Evolutionary conservation across 495 filamentous ascomycete genomes (phyloP).

Genomic region (Tirmania nivea): DNA sequence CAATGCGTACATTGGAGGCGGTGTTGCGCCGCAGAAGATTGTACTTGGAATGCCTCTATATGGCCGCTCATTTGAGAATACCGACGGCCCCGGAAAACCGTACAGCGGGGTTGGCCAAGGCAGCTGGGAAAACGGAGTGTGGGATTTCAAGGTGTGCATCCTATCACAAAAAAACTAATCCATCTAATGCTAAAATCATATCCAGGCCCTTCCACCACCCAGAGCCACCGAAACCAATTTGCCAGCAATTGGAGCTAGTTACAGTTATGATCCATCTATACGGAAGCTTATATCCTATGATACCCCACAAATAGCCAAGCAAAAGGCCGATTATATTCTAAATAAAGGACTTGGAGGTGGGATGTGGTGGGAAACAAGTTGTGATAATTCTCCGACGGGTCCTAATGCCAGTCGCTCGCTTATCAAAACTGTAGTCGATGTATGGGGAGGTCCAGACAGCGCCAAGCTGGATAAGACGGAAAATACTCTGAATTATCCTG

Average conservation of each 20-base stretch:
- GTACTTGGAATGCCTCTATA: constrained; percentile 72
- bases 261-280: constrained; percentile 39
- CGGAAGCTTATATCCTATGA: constrained; percentile 61
- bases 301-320: constrained; percentile 31
- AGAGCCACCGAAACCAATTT: constrained; percentile 30
- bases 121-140: constrained; percentile 54
- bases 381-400: constrained; percentile 34
- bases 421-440: constrained; percentile 37
- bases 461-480: constrained; percentile 32
- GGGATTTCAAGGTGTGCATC: constrained; percentile 41
- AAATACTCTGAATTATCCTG: constrained; percentile 51
- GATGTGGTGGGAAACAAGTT: constrained; percentile 83
- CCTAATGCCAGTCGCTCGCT: constrained; percentile 29
- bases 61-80: constrained; percentile 55
- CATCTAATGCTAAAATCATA: not conserved
- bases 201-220: constrained; percentile 23
- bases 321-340: constrained; percentile 46
- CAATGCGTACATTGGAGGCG: constrained; percentile 39
- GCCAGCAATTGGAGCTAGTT: constrained; percentile 35
- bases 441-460: constrained; percentile 23
- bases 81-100: constrained; percentile 42
- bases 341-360: constrained; percentile 46
- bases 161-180: not conserved
- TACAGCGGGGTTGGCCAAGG: constrained; percentile 47
- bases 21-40: constrained; percentile 45